Conservation (phyloP, 768 basidiomycete genomes). For the Podaxis sp. region DNA sequence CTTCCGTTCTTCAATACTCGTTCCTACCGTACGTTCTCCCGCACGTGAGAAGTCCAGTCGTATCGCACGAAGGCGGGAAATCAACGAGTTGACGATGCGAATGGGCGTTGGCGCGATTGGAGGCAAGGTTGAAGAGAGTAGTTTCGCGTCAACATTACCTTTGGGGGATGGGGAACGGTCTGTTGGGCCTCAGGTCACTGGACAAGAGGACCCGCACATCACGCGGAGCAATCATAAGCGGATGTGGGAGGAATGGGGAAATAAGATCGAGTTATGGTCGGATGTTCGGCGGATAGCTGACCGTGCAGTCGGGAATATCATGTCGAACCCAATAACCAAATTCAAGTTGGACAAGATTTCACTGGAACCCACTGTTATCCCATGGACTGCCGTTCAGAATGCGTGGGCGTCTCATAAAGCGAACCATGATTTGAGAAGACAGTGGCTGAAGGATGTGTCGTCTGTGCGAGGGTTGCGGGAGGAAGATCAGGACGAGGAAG, state of each 20-base stretch:
- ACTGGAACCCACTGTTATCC: constrained; percentile 58
- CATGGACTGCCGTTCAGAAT: constrained; percentile 64
- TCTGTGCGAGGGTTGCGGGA: constrained; percentile 20
- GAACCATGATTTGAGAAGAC: constrained; percentile 50
- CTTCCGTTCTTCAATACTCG: constrained; percentile 69
- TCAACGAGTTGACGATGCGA: constrained; percentile 82
- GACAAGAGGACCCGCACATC: background rate
- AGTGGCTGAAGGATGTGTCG: constrained; percentile 57
- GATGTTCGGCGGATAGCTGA: constrained; percentile 74
- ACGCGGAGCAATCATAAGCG: constrained; percentile 15
- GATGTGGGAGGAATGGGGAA: constrained; percentile 72
- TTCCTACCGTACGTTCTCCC: constrained; percentile 60
- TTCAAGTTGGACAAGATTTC: constrained; percentile 35
- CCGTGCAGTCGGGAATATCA: constrained; percentile 67
- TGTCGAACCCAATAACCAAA: constrained; percentile 34
- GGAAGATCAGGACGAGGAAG: constrained; percentile 34
- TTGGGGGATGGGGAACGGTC: constrained; percentile 14
- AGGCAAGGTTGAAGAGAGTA: constrained; percentile 52
- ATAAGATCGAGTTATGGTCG: constrained; percentile 66
- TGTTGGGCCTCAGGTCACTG: background rate
- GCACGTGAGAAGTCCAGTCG: constrained; percentile 56
- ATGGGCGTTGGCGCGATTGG: constrained; percentile 80
- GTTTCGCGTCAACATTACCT: constrained; percentile 13
- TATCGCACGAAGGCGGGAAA: constrained; percentile 62
- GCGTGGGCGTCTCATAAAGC: constrained; percentile 65